Evolutionary conservation across 345 rosid genomes (phyloP).

Genomic region (Linum trigynum): DNA sequence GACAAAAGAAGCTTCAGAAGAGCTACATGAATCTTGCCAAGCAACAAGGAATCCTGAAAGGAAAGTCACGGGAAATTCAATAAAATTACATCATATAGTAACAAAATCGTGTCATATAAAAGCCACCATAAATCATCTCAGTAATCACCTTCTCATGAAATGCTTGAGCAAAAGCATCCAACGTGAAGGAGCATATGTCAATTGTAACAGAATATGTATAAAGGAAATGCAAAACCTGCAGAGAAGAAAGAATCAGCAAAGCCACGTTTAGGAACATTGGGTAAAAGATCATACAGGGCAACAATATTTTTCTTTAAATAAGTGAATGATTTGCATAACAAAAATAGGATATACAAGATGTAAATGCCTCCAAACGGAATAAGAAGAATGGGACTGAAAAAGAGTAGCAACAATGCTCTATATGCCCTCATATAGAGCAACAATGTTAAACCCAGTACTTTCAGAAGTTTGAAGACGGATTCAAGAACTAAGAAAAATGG

Average conservation of each 20-base stretch:
- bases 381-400: too few relatives aligned
- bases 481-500: neutral
- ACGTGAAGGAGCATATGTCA: constrained; percentile 64
- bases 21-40: constrained; percentile 82
- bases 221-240: constrained; percentile 87
- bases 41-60: constrained; percentile 74
- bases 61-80: constrained; percentile 13
- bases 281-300: neutral
- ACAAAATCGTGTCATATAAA: neutral
- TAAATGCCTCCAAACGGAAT: too few relatives aligned
- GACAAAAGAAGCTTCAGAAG: constrained; percentile 74
- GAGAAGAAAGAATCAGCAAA: constrained; percentile 9
- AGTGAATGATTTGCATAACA: neutral
- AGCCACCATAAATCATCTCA: constrained; percentile 7
- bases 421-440: too few relatives aligned
- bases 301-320: neutral
- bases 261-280: neutral
- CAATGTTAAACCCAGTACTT: too few relatives aligned
- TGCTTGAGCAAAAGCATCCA: constrained; percentile 85
- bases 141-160: constrained; percentile 82
- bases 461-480: too few relatives aligned
- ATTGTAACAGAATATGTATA: constrained; percentile 60
- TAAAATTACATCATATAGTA: neutral
- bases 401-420: too few relatives aligned
- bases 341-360: neutral